These are phyloP conservation scores for Fusarium pseudoanthophilum DNA, from an alignment of 2,329 filamentous ascomycete species.

Conservation along the genomic window DNA sequence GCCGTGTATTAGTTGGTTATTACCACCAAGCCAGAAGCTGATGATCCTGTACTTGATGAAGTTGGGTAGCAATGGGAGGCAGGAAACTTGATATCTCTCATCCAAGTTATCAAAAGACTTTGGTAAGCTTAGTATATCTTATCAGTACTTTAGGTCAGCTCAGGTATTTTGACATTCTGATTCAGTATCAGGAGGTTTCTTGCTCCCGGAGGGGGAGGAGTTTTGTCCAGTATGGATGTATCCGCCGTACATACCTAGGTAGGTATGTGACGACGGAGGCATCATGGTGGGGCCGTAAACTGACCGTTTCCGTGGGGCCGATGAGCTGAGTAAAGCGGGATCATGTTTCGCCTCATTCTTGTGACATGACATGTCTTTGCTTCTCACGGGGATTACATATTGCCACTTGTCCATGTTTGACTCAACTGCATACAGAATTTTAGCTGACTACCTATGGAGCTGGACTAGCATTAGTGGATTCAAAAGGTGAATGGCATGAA, in stretches of 20 bases:
- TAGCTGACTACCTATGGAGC: too few relatives aligned
- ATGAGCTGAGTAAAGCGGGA: conserved; percentile 9
- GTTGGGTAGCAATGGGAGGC: not conserved
- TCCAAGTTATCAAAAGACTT: not conserved
- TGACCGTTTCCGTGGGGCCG: conserved; percentile 9
- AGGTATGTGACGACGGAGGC: not conserved
- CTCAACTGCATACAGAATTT: not conserved
- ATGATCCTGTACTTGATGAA: not conserved
- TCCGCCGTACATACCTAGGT: not conserved
- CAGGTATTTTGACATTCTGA: not conserved
- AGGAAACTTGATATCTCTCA: not conserved
- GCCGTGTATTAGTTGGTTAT: not conserved
- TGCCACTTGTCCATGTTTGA: not conserved
- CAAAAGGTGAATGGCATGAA: not conserved
- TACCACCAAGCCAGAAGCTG: not conserved
- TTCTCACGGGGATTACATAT: not conserved
- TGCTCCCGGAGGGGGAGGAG: not conserved
- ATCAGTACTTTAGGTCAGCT: not conserved
- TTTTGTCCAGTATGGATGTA: not conserved
- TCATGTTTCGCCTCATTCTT: conserved; percentile 22
- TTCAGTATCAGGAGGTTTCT: not conserved
- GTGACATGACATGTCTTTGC: not conserved
- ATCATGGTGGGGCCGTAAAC: conserved; percentile 12
- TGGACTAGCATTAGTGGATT: not conserved
- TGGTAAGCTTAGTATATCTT: not conserved